phyloP scores from a whole-genome alignment of 352 stramenopile species.

The Phytophthora sp. region DNA sequence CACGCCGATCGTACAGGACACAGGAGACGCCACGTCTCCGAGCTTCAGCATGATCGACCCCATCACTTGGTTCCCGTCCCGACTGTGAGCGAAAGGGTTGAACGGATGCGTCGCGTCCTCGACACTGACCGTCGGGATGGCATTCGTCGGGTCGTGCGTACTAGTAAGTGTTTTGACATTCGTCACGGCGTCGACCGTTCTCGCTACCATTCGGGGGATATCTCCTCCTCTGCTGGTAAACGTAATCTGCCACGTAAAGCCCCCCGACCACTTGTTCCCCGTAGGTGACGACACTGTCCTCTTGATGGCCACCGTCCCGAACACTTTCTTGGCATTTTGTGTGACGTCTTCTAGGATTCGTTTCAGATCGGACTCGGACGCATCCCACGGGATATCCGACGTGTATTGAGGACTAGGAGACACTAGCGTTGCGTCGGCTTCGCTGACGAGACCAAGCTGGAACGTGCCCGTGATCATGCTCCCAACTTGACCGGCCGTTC shows the following conservation, averaged over 20 bases:
- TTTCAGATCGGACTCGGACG: conserved; percentile 69
- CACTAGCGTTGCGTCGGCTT: conserved; percentile 36
- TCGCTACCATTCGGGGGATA: conserved; percentile 78
- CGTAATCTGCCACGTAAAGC: conserved; percentile 94
- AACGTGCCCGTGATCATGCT: conserved; percentile 81
- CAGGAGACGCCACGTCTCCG: conserved; percentile 42
- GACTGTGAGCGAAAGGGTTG: conserved; percentile 62
- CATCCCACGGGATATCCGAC: conserved; percentile 74
- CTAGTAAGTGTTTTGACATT: conserved; percentile 13
- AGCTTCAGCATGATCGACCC: conserved; percentile 82
- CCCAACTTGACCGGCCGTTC: conserved; percentile 39
- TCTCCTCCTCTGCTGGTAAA: conserved; percentile 87
- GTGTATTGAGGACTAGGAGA: conserved; percentile 27
- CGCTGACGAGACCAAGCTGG: conserved; percentile 51
- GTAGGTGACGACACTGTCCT: conserved; percentile 84
- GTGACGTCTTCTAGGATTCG: conserved; percentile 49
- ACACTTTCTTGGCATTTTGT: conserved; percentile 62
- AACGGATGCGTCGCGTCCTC: conserved; percentile 55
- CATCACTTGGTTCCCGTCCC: conserved; percentile 91
- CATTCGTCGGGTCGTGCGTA: conserved; percentile 6
- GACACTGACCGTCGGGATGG: conserved; percentile 35
- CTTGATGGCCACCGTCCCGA: conserved; percentile 86
- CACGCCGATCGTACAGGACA: conserved; percentile 47
- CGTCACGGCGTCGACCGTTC: neutral
- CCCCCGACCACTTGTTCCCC: conserved; percentile 91